Percentiles rank a stretch among this genome's conserved stretches.
Evolutionary conservation across 208 protist species (phyloP).

Genomic region (Tritrichomonas foetus): DNA sequence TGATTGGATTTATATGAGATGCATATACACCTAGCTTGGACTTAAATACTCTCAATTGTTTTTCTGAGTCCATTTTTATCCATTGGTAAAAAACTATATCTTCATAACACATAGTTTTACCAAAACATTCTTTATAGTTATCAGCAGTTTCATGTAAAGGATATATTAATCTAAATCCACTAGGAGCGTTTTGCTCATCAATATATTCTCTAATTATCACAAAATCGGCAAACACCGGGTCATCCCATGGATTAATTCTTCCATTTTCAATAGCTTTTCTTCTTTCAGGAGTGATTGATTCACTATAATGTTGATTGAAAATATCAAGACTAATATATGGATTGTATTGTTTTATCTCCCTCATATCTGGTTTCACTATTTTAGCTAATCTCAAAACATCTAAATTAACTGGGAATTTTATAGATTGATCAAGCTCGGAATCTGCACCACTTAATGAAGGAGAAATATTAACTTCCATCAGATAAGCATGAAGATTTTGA

Average conservation of each 20-base stretch:
- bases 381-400: neutral
- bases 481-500: constrained; percentile 74
- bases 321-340: neutral
- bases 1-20: no score
- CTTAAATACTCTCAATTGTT: neutral
- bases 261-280: neutral
- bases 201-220: neutral
- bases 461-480: constrained; percentile 84
- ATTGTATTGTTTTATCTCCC: neutral
- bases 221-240: neutral
- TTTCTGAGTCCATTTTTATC: neutral
- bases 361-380: neutral
- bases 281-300: neutral
- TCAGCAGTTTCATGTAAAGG: neutral
- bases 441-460: constrained; percentile 41
- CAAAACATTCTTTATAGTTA: neutral
- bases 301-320: neutral
- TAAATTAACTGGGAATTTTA: neutral
- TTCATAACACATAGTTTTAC: neutral
- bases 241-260: neutral
- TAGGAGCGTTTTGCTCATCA: neutral
- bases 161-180: neutral
- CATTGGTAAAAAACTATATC: neutral
- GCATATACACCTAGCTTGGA: no score
- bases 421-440: neutral